Evolutionary conservation across 208 protist species (phyloP).

Genomic region (Strigomonas oncopelti): DNA sequence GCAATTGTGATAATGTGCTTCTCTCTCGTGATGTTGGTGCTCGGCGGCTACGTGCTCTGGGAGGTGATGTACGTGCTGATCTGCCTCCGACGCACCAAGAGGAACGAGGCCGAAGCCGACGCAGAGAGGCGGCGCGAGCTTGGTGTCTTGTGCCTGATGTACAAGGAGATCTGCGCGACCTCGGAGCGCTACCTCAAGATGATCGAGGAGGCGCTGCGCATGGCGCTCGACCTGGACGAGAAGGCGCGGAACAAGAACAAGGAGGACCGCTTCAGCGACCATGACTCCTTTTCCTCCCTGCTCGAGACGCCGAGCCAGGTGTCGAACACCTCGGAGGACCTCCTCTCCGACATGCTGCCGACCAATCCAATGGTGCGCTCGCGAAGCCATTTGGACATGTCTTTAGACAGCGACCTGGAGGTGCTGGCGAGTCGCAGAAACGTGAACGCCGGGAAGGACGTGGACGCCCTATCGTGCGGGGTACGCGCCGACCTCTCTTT

Average conservation of each 20-base stretch:
- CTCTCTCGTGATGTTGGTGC: neutral
- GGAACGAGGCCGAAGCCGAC: neutral
- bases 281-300: neutral
- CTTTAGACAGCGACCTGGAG: neutral
- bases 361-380: neutral
- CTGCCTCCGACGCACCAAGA: neutral
- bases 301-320: neutral
- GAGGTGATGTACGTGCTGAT: neutral
- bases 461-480: conserved; percentile 1
- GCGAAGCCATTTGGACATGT: neutral
- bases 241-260: conserved; percentile 1
- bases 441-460: neutral
- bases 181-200: conserved; percentile 14
- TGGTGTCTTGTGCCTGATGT: conserved; percentile 1
- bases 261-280: neutral
- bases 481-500: conserved; percentile 7
- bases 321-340: neutral
- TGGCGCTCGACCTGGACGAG: conserved; percentile 12
- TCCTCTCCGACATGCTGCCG: neutral
- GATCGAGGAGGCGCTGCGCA: conserved; percentile 11
- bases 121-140: neutral
- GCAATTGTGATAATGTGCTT: conserved; percentile 18
- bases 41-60: conserved; percentile 3
- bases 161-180: conserved; percentile 10
- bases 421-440: neutral